phyloP scores from a whole-genome alignment of 176 grass and related monocot genomes.

The Themeda triandra region DNA sequence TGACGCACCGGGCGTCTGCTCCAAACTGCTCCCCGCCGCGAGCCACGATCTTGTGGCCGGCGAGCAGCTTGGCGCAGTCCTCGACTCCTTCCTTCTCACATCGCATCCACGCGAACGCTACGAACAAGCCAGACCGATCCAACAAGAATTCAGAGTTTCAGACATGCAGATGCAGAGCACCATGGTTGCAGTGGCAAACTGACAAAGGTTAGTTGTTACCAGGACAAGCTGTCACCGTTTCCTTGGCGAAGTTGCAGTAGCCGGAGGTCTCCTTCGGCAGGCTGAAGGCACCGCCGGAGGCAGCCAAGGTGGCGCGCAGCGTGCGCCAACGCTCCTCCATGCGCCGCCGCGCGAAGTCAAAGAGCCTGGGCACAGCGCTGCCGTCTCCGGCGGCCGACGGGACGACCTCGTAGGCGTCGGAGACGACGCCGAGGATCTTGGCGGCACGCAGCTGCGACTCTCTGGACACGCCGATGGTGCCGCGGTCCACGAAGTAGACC shows the following conservation, averaged over 20 bases:
- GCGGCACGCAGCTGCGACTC: conserved; percentile 76
- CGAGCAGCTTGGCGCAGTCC: conserved; percentile 47
- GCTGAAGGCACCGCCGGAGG: conserved; percentile 48
- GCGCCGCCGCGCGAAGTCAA: conserved; percentile 45
- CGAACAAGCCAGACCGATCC: background rate
- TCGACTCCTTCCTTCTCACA: conserved; percentile 44
- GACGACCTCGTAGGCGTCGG: conserved; percentile 41
- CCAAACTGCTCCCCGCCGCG: conserved; percentile 57
- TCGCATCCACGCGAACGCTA: conserved; percentile 71
- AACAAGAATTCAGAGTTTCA: background rate
- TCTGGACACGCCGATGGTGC: conserved; percentile 81
- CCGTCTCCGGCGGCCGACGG: too few relatives aligned
- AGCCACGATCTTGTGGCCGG: conserved; percentile 49
- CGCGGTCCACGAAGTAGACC: conserved; percentile 79
- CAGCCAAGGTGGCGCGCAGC: conserved; percentile 37
- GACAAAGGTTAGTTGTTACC: conserved; percentile 18
- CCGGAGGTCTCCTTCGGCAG: conserved; percentile 32
- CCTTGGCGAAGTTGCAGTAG: conserved; percentile 50
- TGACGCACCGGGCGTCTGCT: conserved; percentile 33
- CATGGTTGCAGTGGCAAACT: background rate
- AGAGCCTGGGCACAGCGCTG: background rate
- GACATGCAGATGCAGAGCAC: background rate
- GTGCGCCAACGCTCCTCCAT: conserved; percentile 53
- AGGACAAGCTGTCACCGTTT: conserved; percentile 24
- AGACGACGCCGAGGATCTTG: conserved; percentile 63